Evolutionary conservation across 2,329 filamentous ascomycete genomes (phyloP).

Genomic region (Diaporthe eres): DNA sequence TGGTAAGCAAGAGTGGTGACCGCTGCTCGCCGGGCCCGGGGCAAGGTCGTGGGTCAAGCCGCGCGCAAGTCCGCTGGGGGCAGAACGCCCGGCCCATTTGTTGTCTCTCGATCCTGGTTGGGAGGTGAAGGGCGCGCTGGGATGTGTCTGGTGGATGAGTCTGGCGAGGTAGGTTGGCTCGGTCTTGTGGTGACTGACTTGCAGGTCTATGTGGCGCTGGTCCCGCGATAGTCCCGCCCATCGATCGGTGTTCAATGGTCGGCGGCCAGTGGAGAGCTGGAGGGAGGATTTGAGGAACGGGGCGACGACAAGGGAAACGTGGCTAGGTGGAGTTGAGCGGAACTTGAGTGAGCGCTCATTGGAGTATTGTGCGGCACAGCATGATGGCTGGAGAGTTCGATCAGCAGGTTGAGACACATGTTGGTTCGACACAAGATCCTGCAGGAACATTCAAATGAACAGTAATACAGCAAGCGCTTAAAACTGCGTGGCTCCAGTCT

Average conservation of each 20-base stretch:
- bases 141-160: constrained; percentile 1
- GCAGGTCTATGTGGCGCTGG: not conserved
- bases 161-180: constrained; percentile 12
- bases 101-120: constrained; percentile 3
- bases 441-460: not conserved
- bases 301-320: too few species aligned
- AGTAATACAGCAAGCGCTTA: too few species aligned
- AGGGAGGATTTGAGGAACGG: too few species aligned
- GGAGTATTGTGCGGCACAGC: not conserved
- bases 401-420: not conserved
- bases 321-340: not conserved
- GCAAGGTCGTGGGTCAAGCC: constrained; percentile 22
- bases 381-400: not conserved
- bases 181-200: constrained; percentile 25
- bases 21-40: constrained; percentile 6
- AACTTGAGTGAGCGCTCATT: not conserved
- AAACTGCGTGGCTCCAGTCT: too few species aligned
- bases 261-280: not conserved
- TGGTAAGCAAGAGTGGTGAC: constrained; percentile 18
- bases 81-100: not conserved
- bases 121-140: not conserved
- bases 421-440: not conserved
- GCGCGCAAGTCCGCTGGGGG: not conserved
- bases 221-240: not conserved
- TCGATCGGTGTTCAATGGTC: constrained; percentile 28